Base-by-base conservation (phyloP, 352 stramenopile genomes). In the Pythium graminicola region DNA sequence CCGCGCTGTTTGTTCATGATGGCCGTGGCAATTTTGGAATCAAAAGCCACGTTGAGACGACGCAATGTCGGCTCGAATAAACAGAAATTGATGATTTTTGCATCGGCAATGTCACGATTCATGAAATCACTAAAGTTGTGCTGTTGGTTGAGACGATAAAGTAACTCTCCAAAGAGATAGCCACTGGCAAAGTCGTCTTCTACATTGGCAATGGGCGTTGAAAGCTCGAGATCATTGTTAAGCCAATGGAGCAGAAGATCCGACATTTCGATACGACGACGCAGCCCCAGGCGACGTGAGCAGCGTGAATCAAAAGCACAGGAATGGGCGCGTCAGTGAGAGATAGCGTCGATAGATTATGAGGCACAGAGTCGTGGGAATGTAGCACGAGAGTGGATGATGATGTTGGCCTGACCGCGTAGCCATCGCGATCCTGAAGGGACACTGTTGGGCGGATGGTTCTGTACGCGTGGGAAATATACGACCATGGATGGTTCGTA, bases 71-170 rank as follows among this genome's bases (percentile, higher is more conserved):
- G 82, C 65, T 95, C 81, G 14, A 96, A 54, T 20, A 95, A 65
- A 17, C 82, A 93, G 60, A 95, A 96, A 64, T 95, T 95, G 66
- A 89, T 46, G 62, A 93, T 86, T 63, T 93, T 95, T 50, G 83
- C 82, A 46, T 93, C 77, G 10, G 77, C 73, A 26, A 61, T 85
- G 20, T 63, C 62, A 67, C 68, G 86, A 55, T 80, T 54, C 54
- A 89, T 70, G 42, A 96, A 96, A 47, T 89, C 70, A 36, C 58
- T 44, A 41, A 96, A 87, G 70, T 94, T 87, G 64, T 84, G 85
- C 68, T 93, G 85, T 43, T 95, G 84, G 68, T 97, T 96, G 48
- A 91, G 67, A n/a, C 74, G 65, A 46, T 84, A 68, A 47, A 96
- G 64, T 20, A 96, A 62, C 56, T 95, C 83, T 24, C 85, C 86